A percentile compares a stretch with the other conserved stretches of the same genome.
phyloP scores from a whole-genome alignment of 78 protist genomes.

The Creolimax fragrantissima region DNA sequence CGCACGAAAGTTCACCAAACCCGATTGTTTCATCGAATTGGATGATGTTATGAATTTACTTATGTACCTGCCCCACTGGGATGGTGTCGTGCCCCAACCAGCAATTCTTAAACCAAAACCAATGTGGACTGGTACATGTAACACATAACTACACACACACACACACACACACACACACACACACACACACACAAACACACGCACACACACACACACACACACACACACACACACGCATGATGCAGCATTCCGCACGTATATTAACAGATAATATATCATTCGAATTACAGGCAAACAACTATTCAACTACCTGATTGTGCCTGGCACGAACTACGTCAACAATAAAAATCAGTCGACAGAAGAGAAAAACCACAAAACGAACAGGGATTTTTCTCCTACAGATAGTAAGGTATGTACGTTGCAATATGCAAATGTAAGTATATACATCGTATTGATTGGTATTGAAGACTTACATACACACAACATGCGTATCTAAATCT shows the following conservation, averaged over 20 bases:
- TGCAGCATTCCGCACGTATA: too few relatives aligned
- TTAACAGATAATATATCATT: too few relatives aligned
- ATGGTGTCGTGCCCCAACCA: constrained; percentile 91
- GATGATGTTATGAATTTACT: constrained; percentile 83
- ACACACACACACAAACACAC: too few relatives aligned
- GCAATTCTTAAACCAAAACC: constrained; percentile 95
- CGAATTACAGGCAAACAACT: background rate
- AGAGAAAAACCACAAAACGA: background rate
- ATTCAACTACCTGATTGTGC: background rate
- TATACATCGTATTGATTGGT: background rate
- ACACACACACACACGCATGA: too few relatives aligned
- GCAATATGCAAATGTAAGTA: background rate
- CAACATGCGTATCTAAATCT: too few relatives aligned
- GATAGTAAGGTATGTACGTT: background rate
- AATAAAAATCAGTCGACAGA: background rate
- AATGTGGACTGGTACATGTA: constrained; percentile 93
- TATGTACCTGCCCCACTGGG: constrained; percentile 84
- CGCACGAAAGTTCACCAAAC: constrained; percentile 62
- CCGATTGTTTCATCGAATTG: constrained; percentile 81
- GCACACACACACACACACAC: too few relatives aligned
- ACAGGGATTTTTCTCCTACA: background rate
- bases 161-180: background rate
- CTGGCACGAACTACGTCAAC: background rate
- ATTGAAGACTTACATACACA: too few relatives aligned
- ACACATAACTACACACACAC: background rate